A percentile compares a stretch with the other conserved stretches of the same genome.
Evolutionary conservation across 148 eudicot genomes (phyloP).

Genomic region (Drosera capensis): DNA sequence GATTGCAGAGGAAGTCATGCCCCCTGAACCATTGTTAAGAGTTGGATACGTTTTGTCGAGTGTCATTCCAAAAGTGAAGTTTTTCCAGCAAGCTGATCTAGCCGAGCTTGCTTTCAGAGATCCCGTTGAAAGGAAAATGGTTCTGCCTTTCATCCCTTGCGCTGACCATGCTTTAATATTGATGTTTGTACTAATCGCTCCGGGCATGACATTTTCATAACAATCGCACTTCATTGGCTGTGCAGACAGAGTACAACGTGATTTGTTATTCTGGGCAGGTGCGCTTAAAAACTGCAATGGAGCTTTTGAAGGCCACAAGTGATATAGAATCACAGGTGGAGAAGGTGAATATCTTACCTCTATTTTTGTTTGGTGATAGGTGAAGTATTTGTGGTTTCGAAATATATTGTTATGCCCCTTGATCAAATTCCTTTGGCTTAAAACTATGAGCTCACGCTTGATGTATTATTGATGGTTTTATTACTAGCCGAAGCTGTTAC

Average conservation of each 20-base stretch:
- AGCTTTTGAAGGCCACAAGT: slow-evolving; percentile 57
- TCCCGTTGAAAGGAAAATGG: slow-evolving; percentile 51
- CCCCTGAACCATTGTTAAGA: slow-evolving; percentile 43
- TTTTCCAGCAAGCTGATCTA: slow-evolving; percentile 59
- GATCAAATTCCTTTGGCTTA: no score
- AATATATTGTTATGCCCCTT: no score
- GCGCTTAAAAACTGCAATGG: slow-evolving; percentile 74
- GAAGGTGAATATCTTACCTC: slow-evolving; percentile 32
- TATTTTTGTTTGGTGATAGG: no score
- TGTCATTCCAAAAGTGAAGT: slow-evolving; percentile 57
- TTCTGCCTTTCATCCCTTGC: no score
- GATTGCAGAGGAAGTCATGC: slow-evolving; percentile 70
- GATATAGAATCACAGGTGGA: slow-evolving; percentile 57
- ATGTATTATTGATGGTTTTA: no score
- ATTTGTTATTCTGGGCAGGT: slow-evolving; percentile 52
- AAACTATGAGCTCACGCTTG: no score
- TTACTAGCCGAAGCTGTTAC: no score
- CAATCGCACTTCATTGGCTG: neutral
- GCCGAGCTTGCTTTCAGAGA: slow-evolving; percentile 78
- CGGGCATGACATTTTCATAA: neutral
- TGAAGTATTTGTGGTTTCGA: no score
- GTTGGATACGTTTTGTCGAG: slow-evolving; percentile 34
- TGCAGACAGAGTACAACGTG: slow-evolving; percentile 69
- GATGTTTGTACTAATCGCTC: neutral
- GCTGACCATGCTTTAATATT: neutral